Base-by-base conservation (phyloP, 306 rosid species). In the Cucumis sativus region DNA sequence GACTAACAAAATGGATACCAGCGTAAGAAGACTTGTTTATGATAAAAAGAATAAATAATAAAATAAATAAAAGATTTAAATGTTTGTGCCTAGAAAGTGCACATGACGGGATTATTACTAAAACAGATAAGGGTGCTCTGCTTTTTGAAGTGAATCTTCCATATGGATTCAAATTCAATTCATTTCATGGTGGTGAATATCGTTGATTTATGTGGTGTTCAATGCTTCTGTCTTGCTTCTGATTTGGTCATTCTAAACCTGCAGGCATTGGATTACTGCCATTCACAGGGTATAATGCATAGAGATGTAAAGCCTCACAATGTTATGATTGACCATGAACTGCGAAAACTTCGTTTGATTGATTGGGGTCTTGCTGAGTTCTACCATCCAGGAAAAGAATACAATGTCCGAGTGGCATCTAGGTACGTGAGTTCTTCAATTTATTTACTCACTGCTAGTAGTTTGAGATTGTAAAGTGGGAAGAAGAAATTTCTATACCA, bases 321-420 rank as follows among this genome's bases (percentile, higher is more conserved):
- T 78, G 86, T 85, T 63, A 85, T 85, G 88, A 85, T 85, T 18
- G 88, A 85, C 54, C 88, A 85, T 28, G 86, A 85, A 40, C 60
- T 83, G 76, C 73, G 80, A 28, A 85, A 85, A 82, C 88, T 85
- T 83, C 83, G 83, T 73, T 67, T 85, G 83, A 85, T 85, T 59
- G 88, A 85, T 52, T 83, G 86, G 84, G 88, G 88, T 79, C 86
- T 85, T 58, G 86, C 88, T 47, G 86, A 85, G 76, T 83, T 85
- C 43, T 85, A 85, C 73, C 88, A 85, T 83, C 88, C 83, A 62
- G 88, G 86, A 20, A 85, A 83, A 37, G 86, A 85, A 59, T 85
- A 80, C 77, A 83, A 85, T 64, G 88, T 85, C 11, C 84, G 88
- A 8, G 86, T 85, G 41, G 88, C 88, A 18, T 85, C 88, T 33